Conservation (phyloP, 2,329 filamentous ascomycete species). For the Lecanosticta acicola region DNA sequence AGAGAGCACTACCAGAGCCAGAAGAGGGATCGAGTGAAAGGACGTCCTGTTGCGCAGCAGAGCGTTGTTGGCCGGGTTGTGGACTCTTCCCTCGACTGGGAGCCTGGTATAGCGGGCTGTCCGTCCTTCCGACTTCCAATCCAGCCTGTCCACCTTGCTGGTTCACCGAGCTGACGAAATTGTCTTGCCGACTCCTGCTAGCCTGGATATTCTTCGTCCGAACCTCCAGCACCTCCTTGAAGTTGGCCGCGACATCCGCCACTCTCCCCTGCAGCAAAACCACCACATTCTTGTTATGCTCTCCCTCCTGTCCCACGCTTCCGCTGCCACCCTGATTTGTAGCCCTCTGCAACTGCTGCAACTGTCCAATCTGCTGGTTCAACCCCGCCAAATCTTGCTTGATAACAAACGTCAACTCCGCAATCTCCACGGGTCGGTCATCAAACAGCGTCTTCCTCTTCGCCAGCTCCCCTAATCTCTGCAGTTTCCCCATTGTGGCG, state of each 20-base stretch:
- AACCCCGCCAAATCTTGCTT: conserved; percentile 86
- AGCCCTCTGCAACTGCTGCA: conserved; percentile 75
- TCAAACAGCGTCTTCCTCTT: conserved; percentile 96
- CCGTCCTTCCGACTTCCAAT: conserved; percentile 40
- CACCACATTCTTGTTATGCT: conserved; percentile 97
- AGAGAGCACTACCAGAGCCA: conserved; percentile 34
- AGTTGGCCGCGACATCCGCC: conserved; percentile 86
- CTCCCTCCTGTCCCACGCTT: conserved; percentile 67
- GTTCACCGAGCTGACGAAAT: conserved; percentile 88
- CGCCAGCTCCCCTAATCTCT: conserved; percentile 89
- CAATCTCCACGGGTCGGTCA: conserved; percentile 92
- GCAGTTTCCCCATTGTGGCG: conserved; percentile 87
- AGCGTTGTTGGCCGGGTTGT: conserved; percentile 34
- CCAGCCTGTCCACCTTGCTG: conserved; percentile 52
- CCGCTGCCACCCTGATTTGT: conserved; percentile 48
- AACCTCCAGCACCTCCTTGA: conserved; percentile 95
- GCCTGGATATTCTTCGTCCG: conserved; percentile 98
- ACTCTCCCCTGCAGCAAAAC: conserved; percentile 85
- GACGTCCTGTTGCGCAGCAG: conserved; percentile 32
- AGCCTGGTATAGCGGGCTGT: conserved; percentile 70
- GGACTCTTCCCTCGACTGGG: conserved; percentile 60
- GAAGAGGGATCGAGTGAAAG: conserved; percentile 50
- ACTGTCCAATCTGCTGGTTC: conserved; percentile 78
- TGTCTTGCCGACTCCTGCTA: conserved; percentile 83
- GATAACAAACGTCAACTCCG: conserved; percentile 93